These are phyloP conservation scores for Trichomonascus vanleenenianus DNA, from an alignment of 805 yeast species.

Conservation along the genomic window DNA sequence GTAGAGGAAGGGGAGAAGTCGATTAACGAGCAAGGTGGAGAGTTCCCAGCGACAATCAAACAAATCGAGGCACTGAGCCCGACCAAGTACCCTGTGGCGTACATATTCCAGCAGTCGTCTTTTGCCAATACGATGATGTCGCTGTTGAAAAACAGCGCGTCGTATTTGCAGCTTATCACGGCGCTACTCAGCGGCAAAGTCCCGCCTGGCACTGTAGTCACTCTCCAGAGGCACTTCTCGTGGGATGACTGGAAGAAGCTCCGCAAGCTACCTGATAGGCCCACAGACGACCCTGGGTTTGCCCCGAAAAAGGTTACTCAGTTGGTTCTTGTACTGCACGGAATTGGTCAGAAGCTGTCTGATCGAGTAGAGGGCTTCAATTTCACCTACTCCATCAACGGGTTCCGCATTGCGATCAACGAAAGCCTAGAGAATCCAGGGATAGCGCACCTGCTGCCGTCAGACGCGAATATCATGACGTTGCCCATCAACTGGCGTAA, in stretches of 20 bases:
- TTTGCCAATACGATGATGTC: constrained; percentile 11
- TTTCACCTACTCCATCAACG: constrained; percentile 62
- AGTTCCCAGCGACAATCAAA: not conserved
- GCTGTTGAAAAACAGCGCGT: constrained; percentile 8
- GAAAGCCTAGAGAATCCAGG: constrained; percentile 19
- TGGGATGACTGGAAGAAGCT: constrained; percentile 26
- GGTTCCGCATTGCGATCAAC: constrained; percentile 28
- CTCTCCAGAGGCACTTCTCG: constrained; percentile 25
- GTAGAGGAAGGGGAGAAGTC: constrained; percentile 12
- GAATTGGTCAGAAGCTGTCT: constrained; percentile 88
- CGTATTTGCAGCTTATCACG: constrained; percentile 11
- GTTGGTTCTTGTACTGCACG: constrained; percentile 80
- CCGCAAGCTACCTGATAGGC: constrained; percentile 22
- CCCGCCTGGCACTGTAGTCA: constrained; percentile 16
- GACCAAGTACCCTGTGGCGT: constrained; percentile 14
- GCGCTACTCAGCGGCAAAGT: constrained; percentile 16
- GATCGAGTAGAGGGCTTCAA: constrained; percentile 71
- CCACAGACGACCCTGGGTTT: constrained; percentile 21
- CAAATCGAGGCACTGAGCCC: not conserved
- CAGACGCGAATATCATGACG: constrained; percentile 20
- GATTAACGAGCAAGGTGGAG: constrained; percentile 5
- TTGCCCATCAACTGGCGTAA: constrained; percentile 91
- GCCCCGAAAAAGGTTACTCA: constrained; percentile 40
- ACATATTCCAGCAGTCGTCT: constrained; percentile 8
- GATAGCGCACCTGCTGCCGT: constrained; percentile 14